Base-by-base conservation (phyloP, 306 rosid species). In the Hippophae rhamnoides region DNA sequence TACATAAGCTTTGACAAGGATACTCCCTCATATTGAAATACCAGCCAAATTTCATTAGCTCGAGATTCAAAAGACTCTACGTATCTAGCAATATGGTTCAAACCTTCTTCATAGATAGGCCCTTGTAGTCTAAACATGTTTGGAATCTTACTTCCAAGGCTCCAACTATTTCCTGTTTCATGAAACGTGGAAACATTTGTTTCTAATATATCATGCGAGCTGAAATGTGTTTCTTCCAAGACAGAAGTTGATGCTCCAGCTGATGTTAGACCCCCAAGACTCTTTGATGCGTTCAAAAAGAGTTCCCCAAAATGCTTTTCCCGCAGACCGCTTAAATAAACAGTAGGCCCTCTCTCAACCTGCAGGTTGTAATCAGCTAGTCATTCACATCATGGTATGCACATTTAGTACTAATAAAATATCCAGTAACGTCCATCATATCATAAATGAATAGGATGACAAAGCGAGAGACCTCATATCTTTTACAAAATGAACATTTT, bases 21-120 rank as follows among this genome's bases (percentile, higher is more conserved):
- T 13, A 78, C 42, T 0, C 98, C 98, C 75, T 90, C 96, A 44
- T 74, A 81, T 57, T 52, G 86, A 73, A 90, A 90, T 56, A 85
- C 96, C 69, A 90, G 96, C 98, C 98, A 90, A 69, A 90, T 83
- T 81, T 90, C 96, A 69, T 81, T 87, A 63, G 95, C 79, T 70
- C 61, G 84, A 71, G 98, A 90, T 65, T 87, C 96, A 64, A 90
- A 83, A 51, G 95, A 92, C 68, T 90, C 98, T 57, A 92, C 88
- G 60, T 85, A 92, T 83, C 98, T 81, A 57, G 87, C 98, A 74
- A 87, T 87, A 83, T 87, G 98, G 61, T 84, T 72, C 75, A 92
- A 76, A 58, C 98, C 96, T 70, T 87, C 89, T 85, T 92, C 96
- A 67, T 78, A 69, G 14, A 65, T 57, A 65, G 63, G 76, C 10